Percentiles rank a stretch among this genome's conserved stretches.
These are phyloP conservation scores for Talaromyces nanjingensis DNA, from an alignment of 495 filamentous ascomycete species.

Conservation along the genomic window DNA sequence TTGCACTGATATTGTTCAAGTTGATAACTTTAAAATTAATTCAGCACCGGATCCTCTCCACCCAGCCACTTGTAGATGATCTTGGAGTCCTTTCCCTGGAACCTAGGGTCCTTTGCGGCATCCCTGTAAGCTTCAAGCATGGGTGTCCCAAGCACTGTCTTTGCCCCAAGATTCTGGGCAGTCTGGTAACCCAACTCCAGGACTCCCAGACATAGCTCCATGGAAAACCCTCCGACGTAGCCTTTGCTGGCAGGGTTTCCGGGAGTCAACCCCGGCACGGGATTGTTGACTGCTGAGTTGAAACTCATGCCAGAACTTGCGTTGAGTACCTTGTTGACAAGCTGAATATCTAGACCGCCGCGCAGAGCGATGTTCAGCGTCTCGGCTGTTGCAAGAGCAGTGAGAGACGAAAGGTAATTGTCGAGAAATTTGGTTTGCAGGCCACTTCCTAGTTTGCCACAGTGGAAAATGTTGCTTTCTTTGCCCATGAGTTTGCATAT, in stretches of 20 bases:
- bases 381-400: constrained; percentile 45
- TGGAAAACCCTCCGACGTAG: constrained; percentile 44
- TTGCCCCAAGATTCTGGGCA: constrained; percentile 36
- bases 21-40: too few relatives aligned
- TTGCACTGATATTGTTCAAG: too few relatives aligned
- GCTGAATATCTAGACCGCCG: constrained; percentile 40
- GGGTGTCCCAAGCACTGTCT: constrained; percentile 30
- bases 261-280: constrained; percentile 42
- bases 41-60: neutral
- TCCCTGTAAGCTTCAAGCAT: constrained; percentile 41
- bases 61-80: constrained; percentile 6
- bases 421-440: constrained; percentile 49
- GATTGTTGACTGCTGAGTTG: constrained; percentile 43
- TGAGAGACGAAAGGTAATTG: constrained; percentile 47
- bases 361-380: constrained; percentile 50
- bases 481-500: constrained; percentile 40
- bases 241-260: constrained; percentile 40
- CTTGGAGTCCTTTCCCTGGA: neutral
- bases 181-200: constrained; percentile 41
- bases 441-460: constrained; percentile 42
- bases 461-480: constrained; percentile 34
- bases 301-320: constrained; percentile 37
- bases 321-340: constrained; percentile 40
- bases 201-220: constrained; percentile 50
- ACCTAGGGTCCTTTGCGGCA: constrained; percentile 29